phyloP scores from a whole-genome alignment of 1,139 yeast genomes.

The Candida buenavistaensis region DNA sequence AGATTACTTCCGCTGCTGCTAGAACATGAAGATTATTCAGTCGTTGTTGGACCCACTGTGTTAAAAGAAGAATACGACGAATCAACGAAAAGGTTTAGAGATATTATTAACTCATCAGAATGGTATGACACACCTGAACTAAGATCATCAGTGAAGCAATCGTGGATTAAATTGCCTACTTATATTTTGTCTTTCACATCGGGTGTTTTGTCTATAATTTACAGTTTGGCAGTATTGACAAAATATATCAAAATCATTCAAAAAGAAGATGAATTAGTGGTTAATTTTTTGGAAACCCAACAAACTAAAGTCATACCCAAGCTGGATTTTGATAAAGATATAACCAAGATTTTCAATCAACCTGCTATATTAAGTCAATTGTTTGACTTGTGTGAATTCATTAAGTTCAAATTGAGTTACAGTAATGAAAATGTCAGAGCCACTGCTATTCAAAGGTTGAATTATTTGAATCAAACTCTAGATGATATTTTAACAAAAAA shows the following conservation, averaged over 20 bases:
- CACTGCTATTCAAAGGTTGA: constrained; percentile 20
- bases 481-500: constrained; percentile 17
- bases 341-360: constrained; percentile 16
- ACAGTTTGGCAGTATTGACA: constrained; percentile 28
- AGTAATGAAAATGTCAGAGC: constrained; percentile 15
- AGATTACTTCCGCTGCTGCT: constrained; percentile 9
- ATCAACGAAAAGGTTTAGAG: constrained; percentile 5
- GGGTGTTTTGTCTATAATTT: constrained; percentile 25
- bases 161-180: constrained; percentile 44
- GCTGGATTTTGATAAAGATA: constrained; percentile 1
- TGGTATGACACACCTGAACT: constrained; percentile 29
- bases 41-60: constrained; percentile 13
- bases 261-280: constrained; percentile 7
- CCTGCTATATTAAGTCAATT: constrained; percentile 17
- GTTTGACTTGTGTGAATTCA: constrained; percentile 18
- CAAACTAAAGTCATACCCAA: constrained; percentile 4
- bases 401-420: constrained; percentile 19
- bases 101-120: constrained; percentile 9
- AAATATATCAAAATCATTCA: constrained; percentile 19
- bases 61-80: constrained; percentile 4
- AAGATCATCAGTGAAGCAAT: constrained; percentile 24
- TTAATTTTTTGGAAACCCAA: constrained; percentile 11
- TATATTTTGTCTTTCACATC: constrained; percentile 25
- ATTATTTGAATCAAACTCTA: constrained; percentile 20
- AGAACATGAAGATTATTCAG: constrained; percentile 18